Base-by-base conservation (phyloP, 78 protist species). In the Planoprotostelium fungivorum region DNA sequence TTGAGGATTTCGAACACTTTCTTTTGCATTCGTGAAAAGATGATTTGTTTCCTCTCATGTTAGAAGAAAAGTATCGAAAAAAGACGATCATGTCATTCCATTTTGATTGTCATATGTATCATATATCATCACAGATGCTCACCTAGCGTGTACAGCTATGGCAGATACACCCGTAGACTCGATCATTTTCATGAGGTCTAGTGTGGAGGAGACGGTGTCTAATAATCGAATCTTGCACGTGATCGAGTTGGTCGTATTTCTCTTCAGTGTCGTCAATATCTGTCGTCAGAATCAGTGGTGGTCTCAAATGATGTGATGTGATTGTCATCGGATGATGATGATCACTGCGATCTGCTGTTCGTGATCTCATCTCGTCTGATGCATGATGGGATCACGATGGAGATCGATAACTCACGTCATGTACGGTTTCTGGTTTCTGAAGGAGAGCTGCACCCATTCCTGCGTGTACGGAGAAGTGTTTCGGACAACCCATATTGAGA, bases 401-500 rank as follows among this genome's bases (percentile, higher is more conserved):
- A 34, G 16, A 34, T 25, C 5, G 84, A 87, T 9, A 9, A 35
- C 88, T n/a, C 73, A 88, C 89, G 83, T 25, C 89, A 29, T 10
- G 1, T 1, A 91, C 90, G 28, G 90, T 89, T 0, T 94, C 96
- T 34, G 93, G 93, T 37, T 94, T 35, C 16, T 88, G 86, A 31
- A 94, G 36, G 35, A 91, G 35, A 34, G 92, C 89, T 0, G 87
- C 28, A 63, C 96, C 96, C 96, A 94, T 94, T 0, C 91, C 93
- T 84, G 92, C 94, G 83, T 88, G 88, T 29, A 88, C 89, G 87
- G 94, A 91, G 88, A 94, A 94, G 85, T 63, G 51, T 38, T 91
- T 91, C 23, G 94, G 94, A 35, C 96, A 94, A n/a, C 96, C 94
- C 92, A 91, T 88, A 85, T 94, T 94, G 5, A 94, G 87, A 89